Evolutionary conservation across 2,329 filamentous ascomycete species (phyloP).

Genomic region (Penicillium sp.): DNA sequence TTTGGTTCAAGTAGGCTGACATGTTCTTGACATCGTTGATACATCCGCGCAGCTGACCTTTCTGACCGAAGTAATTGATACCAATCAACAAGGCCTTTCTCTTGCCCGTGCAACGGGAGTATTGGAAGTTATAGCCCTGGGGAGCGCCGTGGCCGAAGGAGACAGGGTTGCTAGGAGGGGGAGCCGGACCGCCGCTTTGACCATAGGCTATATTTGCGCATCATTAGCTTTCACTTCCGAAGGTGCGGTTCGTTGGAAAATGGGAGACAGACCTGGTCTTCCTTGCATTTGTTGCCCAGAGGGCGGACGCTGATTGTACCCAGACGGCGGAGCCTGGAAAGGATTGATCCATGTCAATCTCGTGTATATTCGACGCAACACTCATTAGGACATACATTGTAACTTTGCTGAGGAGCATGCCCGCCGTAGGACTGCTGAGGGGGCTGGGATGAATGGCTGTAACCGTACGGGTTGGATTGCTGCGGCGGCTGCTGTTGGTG

Average conservation of each 20-base stretch:
- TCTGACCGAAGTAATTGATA: conserved; percentile 95
- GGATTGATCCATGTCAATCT: conserved; percentile 15
- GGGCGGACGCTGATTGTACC: conserved; percentile 35
- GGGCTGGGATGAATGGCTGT: conserved; percentile 45
- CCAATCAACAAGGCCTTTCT: conserved; percentile 89
- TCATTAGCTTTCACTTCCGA: conserved; percentile 4
- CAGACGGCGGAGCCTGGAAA: conserved; percentile 28
- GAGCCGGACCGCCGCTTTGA: conserved; percentile 52
- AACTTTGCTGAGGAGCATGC: conserved; percentile 34
- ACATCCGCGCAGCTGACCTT: conserved; percentile 85
- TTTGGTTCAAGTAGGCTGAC: conserved; percentile 83
- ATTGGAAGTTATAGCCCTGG: conserved; percentile 78
- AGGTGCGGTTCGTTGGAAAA: background rate
- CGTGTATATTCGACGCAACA: background rate
- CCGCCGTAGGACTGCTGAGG: conserved; percentile 36
- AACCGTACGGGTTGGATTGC: conserved; percentile 42
- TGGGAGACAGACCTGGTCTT: conserved; percentile 38
- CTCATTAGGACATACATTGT: conserved; percentile 35
- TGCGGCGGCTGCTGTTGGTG: conserved; percentile 46
- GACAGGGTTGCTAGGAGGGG: conserved; percentile 67
- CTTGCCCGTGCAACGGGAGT: conserved; percentile 84
- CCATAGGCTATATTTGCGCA: conserved; percentile 10
- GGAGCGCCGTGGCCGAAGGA: conserved; percentile 79
- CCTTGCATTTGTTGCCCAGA: conserved; percentile 42
- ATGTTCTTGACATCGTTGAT: conserved; percentile 99